Evolutionary conservation across 176 grass and related monocot genomes (phyloP).

Genomic region (Aegilops tauschii): DNA sequence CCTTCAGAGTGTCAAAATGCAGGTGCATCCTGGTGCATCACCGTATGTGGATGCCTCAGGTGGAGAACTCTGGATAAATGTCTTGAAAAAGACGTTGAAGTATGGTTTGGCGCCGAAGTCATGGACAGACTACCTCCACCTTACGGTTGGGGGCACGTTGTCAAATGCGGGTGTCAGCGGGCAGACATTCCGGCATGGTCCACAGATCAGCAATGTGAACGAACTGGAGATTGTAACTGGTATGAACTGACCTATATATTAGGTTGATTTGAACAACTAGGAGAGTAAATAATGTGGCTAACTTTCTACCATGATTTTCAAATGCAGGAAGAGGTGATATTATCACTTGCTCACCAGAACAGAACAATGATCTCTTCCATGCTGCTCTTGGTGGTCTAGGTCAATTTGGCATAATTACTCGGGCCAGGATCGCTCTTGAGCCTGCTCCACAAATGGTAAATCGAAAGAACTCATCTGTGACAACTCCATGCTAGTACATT

Average conservation of each 20-base stretch:
- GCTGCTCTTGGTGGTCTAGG: constrained; percentile 77
- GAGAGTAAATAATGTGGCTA: constrained; percentile 6
- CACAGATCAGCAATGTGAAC: constrained; percentile 79
- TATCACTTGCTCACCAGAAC: constrained; percentile 54
- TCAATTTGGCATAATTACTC: constrained; percentile 87
- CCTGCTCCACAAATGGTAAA: constrained; percentile 54
- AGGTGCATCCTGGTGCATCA: constrained; percentile 43
- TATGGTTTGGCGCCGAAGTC: constrained; percentile 72
- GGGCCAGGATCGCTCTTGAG: constrained; percentile 78
- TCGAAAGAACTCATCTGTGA: not conserved
- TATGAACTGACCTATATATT: constrained; percentile 26
- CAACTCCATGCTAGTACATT: constrained; percentile 11
- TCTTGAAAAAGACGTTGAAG: constrained; percentile 61
- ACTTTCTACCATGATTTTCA: constrained; percentile 14
- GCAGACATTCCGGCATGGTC: constrained; percentile 78
- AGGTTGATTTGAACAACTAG: not conserved
- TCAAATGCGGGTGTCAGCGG: constrained; percentile 84
- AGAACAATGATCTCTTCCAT: constrained; percentile 76
- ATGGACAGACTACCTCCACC: constrained; percentile 89
- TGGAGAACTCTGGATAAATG: constrained; percentile 82
- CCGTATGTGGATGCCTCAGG: constrained; percentile 75
- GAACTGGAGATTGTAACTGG: constrained; percentile 88
- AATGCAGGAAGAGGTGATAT: constrained; percentile 71
- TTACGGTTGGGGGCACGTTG: constrained; percentile 74
- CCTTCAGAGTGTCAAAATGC: constrained; percentile 25